These are phyloP conservation scores for Cutaneotrichosporon sp. DNA, from an alignment of 1,284 basidiomycete species.

Conservation along the genomic window DNA sequence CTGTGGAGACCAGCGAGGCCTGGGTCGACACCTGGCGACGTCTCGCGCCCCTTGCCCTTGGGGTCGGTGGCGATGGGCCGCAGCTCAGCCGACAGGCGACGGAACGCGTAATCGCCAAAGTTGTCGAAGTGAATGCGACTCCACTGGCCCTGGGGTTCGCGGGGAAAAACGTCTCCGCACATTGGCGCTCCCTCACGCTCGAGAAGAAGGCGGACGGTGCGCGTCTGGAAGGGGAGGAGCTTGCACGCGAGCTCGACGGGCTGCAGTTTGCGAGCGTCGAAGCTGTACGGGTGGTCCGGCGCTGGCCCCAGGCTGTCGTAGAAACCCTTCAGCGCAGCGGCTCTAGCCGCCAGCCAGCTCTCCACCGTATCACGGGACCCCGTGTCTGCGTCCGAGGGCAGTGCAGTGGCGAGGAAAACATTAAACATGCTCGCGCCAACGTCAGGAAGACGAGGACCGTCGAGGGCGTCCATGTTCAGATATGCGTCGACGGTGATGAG, in stretches of 20 bases:
- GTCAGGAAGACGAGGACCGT: slow-evolving; percentile 48
- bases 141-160: slow-evolving; percentile 16
- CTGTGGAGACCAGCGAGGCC: slow-evolving; percentile 18
- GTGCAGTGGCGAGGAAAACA: slow-evolving; percentile 36
- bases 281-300: slow-evolving; percentile 56
- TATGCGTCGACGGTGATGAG: slow-evolving; percentile 59
- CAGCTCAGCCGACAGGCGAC: slow-evolving; percentile 39
- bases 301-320: slow-evolving; percentile 69
- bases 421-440: slow-evolving; percentile 37
- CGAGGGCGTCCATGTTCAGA: slow-evolving; percentile 26
- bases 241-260: slow-evolving; percentile 63
- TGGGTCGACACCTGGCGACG: slow-evolving; percentile 7
- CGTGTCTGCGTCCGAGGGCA: slow-evolving; percentile 23
- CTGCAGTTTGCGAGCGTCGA: slow-evolving; percentile 60
- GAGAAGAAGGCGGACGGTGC: slow-evolving; percentile 73
- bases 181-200: slow-evolving; percentile 60
- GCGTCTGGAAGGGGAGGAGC: slow-evolving; percentile 79
- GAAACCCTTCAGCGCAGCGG: slow-evolving; percentile 53
- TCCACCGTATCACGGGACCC: slow-evolving; percentile 13
- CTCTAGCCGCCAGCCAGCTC: slow-evolving; percentile 18
- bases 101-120: slow-evolving; percentile 31
- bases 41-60: slow-evolving; percentile 39
- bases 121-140: slow-evolving; percentile 11
- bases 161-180: background rate
- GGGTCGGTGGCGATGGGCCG: slow-evolving; percentile 12